Percentiles rank a stretch among this genome's conserved stretches.
These are phyloP conservation scores for Pleurotus ostreatus DNA, from an alignment of 768 basidiomycete species.

Conservation along the genomic window DNA sequence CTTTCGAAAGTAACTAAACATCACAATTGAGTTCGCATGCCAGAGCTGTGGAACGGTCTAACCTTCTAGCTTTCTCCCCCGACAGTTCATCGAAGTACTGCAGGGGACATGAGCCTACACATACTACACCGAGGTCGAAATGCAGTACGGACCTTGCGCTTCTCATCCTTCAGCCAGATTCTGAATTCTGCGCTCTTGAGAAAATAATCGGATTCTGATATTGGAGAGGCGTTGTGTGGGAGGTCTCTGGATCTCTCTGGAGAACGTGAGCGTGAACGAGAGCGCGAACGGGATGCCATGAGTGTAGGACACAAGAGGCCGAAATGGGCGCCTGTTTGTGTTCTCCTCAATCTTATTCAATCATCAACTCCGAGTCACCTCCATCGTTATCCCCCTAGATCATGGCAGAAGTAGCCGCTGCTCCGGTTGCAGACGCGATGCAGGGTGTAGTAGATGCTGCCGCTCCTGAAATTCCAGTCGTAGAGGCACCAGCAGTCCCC, in stretches of 20 bases:
- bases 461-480: slow-evolving; percentile 1
- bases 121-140: not conserved
- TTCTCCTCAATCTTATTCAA: not conserved
- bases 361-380: not conserved
- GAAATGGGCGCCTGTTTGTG: not conserved
- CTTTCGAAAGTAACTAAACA: slow-evolving; percentile 80
- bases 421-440: slow-evolving; percentile 24
- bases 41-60: slow-evolving; percentile 20
- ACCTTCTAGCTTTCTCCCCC: slow-evolving; percentile 78
- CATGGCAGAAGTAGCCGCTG: slow-evolving; percentile 27
- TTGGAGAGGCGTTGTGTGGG: slow-evolving; percentile 54
- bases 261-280: slow-evolving; percentile 33
- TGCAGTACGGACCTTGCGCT: slow-evolving; percentile 35
- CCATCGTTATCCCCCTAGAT: not conserved
- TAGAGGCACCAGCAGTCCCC: slow-evolving; percentile 16
- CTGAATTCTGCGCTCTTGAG: slow-evolving; percentile 84
- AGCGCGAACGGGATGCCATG: not conserved
- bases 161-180: slow-evolving; percentile 76
- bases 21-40: slow-evolving; percentile 23
- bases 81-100: slow-evolving; percentile 87
- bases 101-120: slow-evolving; percentile 2
- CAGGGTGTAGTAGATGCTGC: slow-evolving; percentile 23
- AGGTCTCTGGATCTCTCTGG: slow-evolving; percentile 40
- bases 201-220: slow-evolving; percentile 86
- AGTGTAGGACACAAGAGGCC: not conserved